A percentile compares a stretch with the other conserved stretches of the same genome.
Conservation (phyloP, 768 basidiomycete genomes). For the Royoungia palumana region DNA sequence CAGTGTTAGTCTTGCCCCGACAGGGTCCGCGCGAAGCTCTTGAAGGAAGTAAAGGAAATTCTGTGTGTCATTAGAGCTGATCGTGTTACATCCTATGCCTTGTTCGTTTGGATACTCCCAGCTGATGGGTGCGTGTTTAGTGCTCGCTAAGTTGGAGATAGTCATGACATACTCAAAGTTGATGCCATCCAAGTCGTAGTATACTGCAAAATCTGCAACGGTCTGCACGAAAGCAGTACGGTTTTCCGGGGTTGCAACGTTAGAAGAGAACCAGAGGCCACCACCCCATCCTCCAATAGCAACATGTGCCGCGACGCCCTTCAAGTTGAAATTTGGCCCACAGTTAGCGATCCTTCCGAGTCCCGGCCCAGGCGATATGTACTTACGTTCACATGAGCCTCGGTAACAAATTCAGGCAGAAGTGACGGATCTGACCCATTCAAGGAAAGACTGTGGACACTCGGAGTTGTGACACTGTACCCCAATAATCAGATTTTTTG, state of each 20-base stretch:
- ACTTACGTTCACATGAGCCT: slow-evolving; percentile 34
- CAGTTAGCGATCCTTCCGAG: not conserved
- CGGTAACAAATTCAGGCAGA: slow-evolving; percentile 55
- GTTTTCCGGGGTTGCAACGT: slow-evolving; percentile 50
- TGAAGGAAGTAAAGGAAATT: slow-evolving; percentile 77
- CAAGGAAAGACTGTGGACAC: slow-evolving; percentile 30
- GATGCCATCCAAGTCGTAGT: slow-evolving; percentile 55
- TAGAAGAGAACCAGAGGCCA: slow-evolving; percentile 54
- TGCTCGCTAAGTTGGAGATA: not conserved
- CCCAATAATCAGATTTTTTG: not conserved
- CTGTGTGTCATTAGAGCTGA: slow-evolving; percentile 52
- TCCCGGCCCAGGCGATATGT: not conserved
- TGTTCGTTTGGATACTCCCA: slow-evolving; percentile 78
- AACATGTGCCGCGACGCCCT: slow-evolving; percentile 54
- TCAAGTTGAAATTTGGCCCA: not conserved
- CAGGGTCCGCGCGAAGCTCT: slow-evolving; percentile 43
- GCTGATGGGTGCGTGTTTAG: slow-evolving; percentile 36
- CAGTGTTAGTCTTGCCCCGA: slow-evolving; percentile 46
- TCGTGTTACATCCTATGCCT: slow-evolving; percentile 67
- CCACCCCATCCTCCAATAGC: slow-evolving; percentile 72
- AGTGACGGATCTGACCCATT: slow-evolving; percentile 41
- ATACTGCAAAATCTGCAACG: slow-evolving; percentile 41
- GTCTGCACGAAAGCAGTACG: slow-evolving; percentile 61
- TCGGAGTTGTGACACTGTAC: slow-evolving; percentile 31
- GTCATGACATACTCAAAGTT: slow-evolving; percentile 21